These are phyloP conservation scores for Globisporangium paroecandrum DNA, from an alignment of 352 stramenopile species.

Conservation along the genomic window DNA sequence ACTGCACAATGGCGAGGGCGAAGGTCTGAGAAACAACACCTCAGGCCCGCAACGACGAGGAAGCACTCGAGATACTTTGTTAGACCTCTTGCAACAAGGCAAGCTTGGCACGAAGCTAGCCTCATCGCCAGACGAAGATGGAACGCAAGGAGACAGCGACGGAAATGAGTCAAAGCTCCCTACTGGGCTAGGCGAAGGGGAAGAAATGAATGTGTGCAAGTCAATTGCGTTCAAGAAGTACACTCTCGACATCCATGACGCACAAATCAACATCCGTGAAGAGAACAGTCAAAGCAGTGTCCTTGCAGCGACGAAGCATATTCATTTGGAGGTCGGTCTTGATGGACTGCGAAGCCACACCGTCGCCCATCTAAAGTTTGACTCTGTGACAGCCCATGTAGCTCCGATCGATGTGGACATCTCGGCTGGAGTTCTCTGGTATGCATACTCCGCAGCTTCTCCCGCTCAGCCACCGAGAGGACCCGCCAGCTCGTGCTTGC, in stretches of 20 bases:
- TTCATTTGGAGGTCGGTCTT: constrained; percentile 67
- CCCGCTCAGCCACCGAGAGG: constrained; percentile 7
- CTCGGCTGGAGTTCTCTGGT: constrained; percentile 67
- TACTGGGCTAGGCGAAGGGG: constrained; percentile 1
- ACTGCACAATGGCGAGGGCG: not conserved
- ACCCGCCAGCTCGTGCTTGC: constrained; percentile 27
- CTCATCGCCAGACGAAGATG: constrained; percentile 17
- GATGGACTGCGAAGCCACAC: constrained; percentile 42
- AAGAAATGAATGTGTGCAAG: constrained; percentile 22
- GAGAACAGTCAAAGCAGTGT: constrained; percentile 63
- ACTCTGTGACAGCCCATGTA: constrained; percentile 66
- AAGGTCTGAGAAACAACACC: not conserved
- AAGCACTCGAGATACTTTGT: constrained; percentile 55
- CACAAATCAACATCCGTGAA: constrained; percentile 77
- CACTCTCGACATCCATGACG: constrained; percentile 72
- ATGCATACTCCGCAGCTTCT: constrained; percentile 30
- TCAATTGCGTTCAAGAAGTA: constrained; percentile 64
- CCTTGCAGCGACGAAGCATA: constrained; percentile 68
- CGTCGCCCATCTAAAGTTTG: constrained; percentile 60
- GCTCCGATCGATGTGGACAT: constrained; percentile 78
- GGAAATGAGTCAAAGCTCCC: constrained; percentile 13
- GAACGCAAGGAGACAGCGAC: constrained; percentile 10
- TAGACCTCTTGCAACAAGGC: constrained; percentile 73
- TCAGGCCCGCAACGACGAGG: constrained; percentile 20
- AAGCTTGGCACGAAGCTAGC: constrained; percentile 52